Evolutionary conservation across 805 yeast genomes (phyloP).

Genomic region (Yamadazyma sp.): DNA sequence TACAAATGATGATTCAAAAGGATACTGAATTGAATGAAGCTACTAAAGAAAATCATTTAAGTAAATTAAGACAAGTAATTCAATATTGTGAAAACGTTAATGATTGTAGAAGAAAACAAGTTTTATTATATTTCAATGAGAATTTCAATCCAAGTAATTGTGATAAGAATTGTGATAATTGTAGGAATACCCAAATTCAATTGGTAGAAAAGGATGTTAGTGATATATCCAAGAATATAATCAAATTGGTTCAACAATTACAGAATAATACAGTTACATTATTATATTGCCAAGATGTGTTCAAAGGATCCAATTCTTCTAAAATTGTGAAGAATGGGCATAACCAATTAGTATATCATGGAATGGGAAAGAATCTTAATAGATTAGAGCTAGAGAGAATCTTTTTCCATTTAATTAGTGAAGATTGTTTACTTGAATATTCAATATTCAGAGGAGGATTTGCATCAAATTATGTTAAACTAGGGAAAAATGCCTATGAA

Average conservation of each 20-base stretch:
- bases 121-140: constrained; percentile 88
- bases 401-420: constrained; percentile 71
- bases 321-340: constrained; percentile 64
- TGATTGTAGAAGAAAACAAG: constrained; percentile 88
- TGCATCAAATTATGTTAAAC: constrained; percentile 68
- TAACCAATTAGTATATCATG: constrained; percentile 59
- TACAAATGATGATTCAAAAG: constrained; percentile 73
- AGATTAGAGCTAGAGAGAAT: constrained; percentile 76
- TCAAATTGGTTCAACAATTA: constrained; percentile 54
- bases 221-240: constrained; percentile 53
- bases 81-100: constrained; percentile 88
- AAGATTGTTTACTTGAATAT: constrained; percentile 65
- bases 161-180: constrained; percentile 79
- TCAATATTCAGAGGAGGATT: constrained; percentile 74
- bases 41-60: constrained; percentile 72
- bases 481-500: constrained; percentile 54
- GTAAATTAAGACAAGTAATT: constrained; percentile 76
- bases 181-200: constrained; percentile 35
- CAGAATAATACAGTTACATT: constrained; percentile 66
- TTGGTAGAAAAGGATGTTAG: constrained; percentile 68
- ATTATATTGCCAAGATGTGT: constrained; percentile 77
- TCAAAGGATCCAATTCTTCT: constrained; percentile 66
- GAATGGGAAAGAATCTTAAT: constrained; percentile 62
- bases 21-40: constrained; percentile 64
- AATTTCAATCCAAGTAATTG: constrained; percentile 66